Percentiles rank a stretch among this genome's conserved stretches.
These are phyloP conservation scores for Agaricus sinodeliciosus DNA, from an alignment of 768 basidiomycete genomes.

Conservation along the genomic window DNA sequence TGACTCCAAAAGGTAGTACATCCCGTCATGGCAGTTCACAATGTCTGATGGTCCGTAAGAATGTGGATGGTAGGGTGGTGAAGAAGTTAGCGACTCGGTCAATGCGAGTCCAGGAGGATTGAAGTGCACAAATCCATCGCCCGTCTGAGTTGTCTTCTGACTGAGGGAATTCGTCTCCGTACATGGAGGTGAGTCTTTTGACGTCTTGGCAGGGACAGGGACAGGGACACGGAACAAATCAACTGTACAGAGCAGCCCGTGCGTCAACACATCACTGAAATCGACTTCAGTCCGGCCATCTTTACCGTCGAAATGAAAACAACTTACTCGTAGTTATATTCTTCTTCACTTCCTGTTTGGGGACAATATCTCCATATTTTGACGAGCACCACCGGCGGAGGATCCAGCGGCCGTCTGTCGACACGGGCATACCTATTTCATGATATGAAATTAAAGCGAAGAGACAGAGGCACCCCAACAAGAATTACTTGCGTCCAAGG, in stretches of 20 bases:
- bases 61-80: conserved; percentile 6
- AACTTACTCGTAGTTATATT: conserved; percentile 43
- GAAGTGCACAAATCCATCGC: conserved; percentile 8
- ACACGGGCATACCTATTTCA: conserved; percentile 48
- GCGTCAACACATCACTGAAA: conserved; percentile 51
- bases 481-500: conserved; percentile 56
- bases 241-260: conserved; percentile 70
- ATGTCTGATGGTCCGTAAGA: conserved; percentile 24
- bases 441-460: conserved; percentile 9
- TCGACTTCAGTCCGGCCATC: conserved; percentile 12
- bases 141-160: background rate
- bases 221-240: conserved; percentile 72
- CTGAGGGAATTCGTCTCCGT: conserved; percentile 3
- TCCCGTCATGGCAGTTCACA: conserved; percentile 34
- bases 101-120: conserved; percentile 11
- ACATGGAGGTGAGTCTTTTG: conserved; percentile 3
- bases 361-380: conserved; percentile 37
- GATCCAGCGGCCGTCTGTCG: conserved; percentile 60
- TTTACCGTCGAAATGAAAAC: conserved; percentile 12
- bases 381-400: conserved; percentile 55
- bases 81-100: conserved; percentile 1
- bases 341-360: conserved; percentile 31
- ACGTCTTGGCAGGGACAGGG: conserved; percentile 32
- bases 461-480: conserved; percentile 8
- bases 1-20: conserved; percentile 35